Conservation (phyloP, 805 yeast species). For the Candida maris region DNA sequence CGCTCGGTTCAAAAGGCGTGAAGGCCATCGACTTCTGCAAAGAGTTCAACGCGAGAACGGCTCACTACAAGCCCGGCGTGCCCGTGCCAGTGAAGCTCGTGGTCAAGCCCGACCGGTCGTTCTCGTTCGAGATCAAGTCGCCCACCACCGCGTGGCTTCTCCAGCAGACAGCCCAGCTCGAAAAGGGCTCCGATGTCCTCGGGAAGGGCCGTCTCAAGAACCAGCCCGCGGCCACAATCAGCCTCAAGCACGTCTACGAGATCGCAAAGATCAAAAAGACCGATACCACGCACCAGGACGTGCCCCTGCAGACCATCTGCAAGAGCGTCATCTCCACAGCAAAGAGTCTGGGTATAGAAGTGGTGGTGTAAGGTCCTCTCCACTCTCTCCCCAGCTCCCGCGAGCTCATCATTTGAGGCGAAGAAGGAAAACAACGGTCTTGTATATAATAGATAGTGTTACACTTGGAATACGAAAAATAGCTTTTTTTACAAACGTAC, state of each 20-base stretch:
- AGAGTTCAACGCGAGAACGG: conserved; percentile 96
- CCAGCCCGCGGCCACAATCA: conserved; percentile 36
- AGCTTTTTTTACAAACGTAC: too few relatives aligned
- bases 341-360: conserved; percentile 81
- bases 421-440: too few relatives aligned
- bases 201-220: conserved; percentile 55
- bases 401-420: too few relatives aligned
- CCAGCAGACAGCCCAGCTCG: conserved; percentile 73
- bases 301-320: conserved; percentile 70
- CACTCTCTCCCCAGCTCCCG: too few relatives aligned
- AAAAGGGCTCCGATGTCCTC: conserved; percentile 72
- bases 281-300: conserved; percentile 70
- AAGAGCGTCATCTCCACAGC: conserved; percentile 87
- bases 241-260: conserved; percentile 89
- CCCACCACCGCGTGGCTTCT: conserved; percentile 91
- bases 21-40: conserved; percentile 98
- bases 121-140: conserved; percentile 78
- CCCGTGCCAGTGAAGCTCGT: conserved; percentile 86
- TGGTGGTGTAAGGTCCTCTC: conserved; percentile 36
- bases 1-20: conserved; percentile 96
- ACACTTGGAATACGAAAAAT: too few relatives aligned
- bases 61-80: conserved; percentile 75
- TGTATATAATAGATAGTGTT: too few relatives aligned
- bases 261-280: conserved; percentile 90
- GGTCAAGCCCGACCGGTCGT: conserved; percentile 89